Evolutionary conservation across 73 alveolate genomes (phyloP).

Genomic region (Paramecium octaurelia): DNA sequence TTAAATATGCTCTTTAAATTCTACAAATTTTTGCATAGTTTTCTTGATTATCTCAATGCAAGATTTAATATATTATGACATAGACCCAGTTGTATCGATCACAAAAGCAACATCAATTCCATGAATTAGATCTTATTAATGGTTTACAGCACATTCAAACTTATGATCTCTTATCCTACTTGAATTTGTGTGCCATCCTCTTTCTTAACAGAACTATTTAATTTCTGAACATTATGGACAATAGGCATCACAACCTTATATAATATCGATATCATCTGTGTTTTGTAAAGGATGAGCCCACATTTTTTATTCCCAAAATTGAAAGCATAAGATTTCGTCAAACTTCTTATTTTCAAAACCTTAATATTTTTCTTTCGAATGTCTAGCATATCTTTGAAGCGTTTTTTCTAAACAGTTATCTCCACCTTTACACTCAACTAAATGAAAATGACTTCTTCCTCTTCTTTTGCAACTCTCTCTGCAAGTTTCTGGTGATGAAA

Average conservation of each 20-base stretch:
- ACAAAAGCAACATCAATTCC: slow-evolving; percentile 29
- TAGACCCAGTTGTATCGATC: slow-evolving; percentile 48
- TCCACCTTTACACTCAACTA: slow-evolving; percentile 45
- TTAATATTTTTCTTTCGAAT: neutral
- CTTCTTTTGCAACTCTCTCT: slow-evolving; percentile 6
- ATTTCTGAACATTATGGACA: neutral
- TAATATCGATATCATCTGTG: neutral
- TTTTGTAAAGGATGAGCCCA: slow-evolving; percentile 34
- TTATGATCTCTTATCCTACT: neutral
- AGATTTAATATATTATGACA: neutral
- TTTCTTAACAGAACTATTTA: neutral
- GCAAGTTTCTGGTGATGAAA: slow-evolving; percentile 26
- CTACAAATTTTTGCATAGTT: neutral
- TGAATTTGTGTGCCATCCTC: slow-evolving; percentile 36
- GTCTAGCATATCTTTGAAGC: neutral
- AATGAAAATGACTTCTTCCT: slow-evolving; percentile 53
- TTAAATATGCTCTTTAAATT: neutral
- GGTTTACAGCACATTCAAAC: neutral
- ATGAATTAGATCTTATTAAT: neutral
- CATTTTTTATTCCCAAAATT: neutral
- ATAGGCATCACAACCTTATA: neutral
- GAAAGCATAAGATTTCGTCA: slow-evolving; percentile 35
- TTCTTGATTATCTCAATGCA: neutral
- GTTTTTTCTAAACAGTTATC: neutral
- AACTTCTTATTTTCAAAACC: neutral